These are phyloP conservation scores for Austropuccinia psidii DNA, from an alignment of 1,284 basidiomycete genomes.

Conservation along the genomic window DNA sequence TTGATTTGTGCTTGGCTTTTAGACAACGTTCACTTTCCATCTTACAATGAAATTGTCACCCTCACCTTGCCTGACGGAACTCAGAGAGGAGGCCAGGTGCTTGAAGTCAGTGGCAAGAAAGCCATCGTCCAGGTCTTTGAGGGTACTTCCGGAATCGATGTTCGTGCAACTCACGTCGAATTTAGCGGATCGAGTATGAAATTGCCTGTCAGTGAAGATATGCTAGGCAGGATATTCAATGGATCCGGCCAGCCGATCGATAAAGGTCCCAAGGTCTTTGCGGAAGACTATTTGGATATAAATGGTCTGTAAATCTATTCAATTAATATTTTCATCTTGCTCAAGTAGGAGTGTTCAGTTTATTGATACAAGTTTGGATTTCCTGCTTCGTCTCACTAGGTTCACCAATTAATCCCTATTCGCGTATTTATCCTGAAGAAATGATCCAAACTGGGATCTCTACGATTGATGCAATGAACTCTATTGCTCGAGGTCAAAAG, in stretches of 20 bases:
- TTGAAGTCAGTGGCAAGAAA: constrained; percentile 97
- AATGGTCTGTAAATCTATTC: constrained; percentile 61
- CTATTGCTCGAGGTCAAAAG: constrained; percentile 99
- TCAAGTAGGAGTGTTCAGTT: background rate
- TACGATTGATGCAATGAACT: constrained; percentile 95
- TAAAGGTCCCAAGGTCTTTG: constrained; percentile 97
- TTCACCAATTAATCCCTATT: constrained; percentile 97
- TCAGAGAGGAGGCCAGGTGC: constrained; percentile 89
- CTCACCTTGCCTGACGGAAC: constrained; percentile 93
- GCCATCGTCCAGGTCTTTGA: constrained; percentile 99
- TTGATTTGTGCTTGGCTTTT: constrained; percentile 49
- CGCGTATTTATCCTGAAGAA: constrained; percentile 98
- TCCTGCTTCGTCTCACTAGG: constrained; percentile 53
- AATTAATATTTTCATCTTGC: background rate
- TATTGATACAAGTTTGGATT: background rate
- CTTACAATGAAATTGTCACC: constrained; percentile 97
- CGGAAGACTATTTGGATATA: constrained; percentile 98
- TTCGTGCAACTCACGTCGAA: constrained; percentile 93
- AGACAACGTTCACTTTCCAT: constrained; percentile 59
- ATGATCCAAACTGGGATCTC: constrained; percentile 99
- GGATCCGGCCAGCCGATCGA: constrained; percentile 97
- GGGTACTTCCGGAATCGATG: constrained; percentile 95
- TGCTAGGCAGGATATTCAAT: constrained; percentile 99
- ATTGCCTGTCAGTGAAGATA: constrained; percentile 97
- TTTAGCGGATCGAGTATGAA: constrained; percentile 99